These are phyloP conservation scores for Colletotrichum tropicale DNA, from an alignment of 2,329 filamentous ascomycete genomes.

Conservation along the genomic window DNA sequence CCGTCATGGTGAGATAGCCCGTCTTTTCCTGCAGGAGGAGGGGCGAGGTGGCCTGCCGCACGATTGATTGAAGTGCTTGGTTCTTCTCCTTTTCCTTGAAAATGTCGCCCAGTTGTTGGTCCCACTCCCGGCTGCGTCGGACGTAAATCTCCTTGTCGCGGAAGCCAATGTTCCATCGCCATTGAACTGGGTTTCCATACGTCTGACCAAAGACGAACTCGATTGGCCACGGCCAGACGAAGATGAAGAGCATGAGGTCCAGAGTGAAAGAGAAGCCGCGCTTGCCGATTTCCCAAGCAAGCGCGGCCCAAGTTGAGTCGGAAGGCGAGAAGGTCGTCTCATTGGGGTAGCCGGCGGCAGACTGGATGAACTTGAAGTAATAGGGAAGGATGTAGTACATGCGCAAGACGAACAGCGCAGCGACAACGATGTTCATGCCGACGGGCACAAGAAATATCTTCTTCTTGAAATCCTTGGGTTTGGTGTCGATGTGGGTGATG, in stretches of 20 bases:
- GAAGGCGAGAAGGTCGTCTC: constrained; percentile 68
- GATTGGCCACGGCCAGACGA: constrained; percentile 75
- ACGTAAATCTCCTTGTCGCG: constrained; percentile 81
- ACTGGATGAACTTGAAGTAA: constrained; percentile 72
- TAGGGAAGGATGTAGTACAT: constrained; percentile 71
- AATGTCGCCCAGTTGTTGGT: constrained; percentile 60
- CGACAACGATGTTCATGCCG: constrained; percentile 74
- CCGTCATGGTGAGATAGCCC: constrained; percentile 84
- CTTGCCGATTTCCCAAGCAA: constrained; percentile 60
- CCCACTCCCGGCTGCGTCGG: constrained; percentile 77
- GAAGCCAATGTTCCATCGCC: constrained; percentile 80
- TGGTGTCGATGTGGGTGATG: constrained; percentile 81
- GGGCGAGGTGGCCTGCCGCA: constrained; percentile 73
- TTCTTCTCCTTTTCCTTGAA: constrained; percentile 54
- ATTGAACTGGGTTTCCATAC: constrained; percentile 67
- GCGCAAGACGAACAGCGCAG: constrained; percentile 69
- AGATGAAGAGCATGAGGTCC: constrained; percentile 73
- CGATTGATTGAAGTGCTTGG: constrained; percentile 63
- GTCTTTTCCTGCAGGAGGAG: constrained; percentile 77
- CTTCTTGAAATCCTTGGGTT: constrained; percentile 73
- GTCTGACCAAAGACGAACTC: constrained; percentile 70
- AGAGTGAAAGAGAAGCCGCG: constrained; percentile 72
- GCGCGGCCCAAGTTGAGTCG: constrained; percentile 58
- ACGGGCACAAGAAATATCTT: constrained; percentile 84
- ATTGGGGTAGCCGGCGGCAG: constrained; percentile 69